Conservation (phyloP, 2,329 filamentous ascomycete species). For the Arachnomyces sp. region DNA sequence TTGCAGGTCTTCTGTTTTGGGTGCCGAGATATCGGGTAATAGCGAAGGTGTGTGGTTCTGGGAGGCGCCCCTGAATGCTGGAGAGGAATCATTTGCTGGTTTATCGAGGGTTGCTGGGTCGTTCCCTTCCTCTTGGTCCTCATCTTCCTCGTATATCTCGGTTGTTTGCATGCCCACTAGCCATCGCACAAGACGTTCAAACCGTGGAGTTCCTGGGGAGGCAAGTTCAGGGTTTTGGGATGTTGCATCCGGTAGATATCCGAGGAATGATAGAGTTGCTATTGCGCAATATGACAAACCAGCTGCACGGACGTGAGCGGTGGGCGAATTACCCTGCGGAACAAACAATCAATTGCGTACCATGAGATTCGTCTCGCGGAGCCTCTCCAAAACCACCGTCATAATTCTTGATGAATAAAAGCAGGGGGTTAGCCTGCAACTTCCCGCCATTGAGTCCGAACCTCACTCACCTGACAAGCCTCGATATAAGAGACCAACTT, state of each 20-base stretch:
- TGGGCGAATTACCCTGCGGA: slow-evolving; percentile 6
- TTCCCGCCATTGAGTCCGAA: too few relatives aligned
- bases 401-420: slow-evolving; percentile 52
- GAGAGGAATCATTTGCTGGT: background rate
- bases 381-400: slow-evolving; percentile 79
- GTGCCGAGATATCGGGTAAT: slow-evolving; percentile 16
- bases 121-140: slow-evolving; percentile 38
- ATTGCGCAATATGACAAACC: slow-evolving; percentile 89
- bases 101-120: slow-evolving; percentile 11
- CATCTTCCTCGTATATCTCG: slow-evolving; percentile 44
- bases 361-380: slow-evolving; percentile 74
- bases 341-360: slow-evolving; percentile 38
- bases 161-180: slow-evolving; percentile 58
- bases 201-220: slow-evolving; percentile 20
- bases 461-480: slow-evolving; percentile 47
- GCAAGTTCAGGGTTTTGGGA: slow-evolving; percentile 26
- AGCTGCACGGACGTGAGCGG: slow-evolving; percentile 43
- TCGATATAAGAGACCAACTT: slow-evolving; percentile 64
- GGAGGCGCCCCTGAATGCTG: too few relatives aligned
- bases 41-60: slow-evolving; percentile 12
- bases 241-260: slow-evolving; percentile 46
- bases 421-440: background rate
- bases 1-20: slow-evolving; percentile 27
- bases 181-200: slow-evolving; percentile 43
- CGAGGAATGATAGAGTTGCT: slow-evolving; percentile 67